phyloP scores from a whole-genome alignment of 495 filamentous ascomycete genomes.

The Aspergillus incahuasiensis region DNA sequence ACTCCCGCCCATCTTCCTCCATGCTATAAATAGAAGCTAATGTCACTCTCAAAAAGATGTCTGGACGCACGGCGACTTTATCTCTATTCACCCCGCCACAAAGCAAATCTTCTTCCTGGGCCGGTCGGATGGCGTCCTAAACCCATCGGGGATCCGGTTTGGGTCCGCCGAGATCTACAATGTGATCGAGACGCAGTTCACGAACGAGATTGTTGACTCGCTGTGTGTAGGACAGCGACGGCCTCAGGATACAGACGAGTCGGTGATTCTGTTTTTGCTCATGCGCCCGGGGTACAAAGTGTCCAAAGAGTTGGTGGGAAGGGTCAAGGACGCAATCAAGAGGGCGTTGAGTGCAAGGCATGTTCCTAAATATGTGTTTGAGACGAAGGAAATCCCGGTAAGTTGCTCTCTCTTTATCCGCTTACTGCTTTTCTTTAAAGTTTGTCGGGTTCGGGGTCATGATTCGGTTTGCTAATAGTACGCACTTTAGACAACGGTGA shows the following conservation, averaged over 20 bases:
- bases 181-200: constrained; percentile 64
- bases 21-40: neutral
- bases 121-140: constrained; percentile 72
- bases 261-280: constrained; percentile 68
- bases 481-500: constrained; percentile 63
- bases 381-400: constrained; percentile 76
- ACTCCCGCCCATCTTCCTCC: neutral
- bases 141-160: constrained; percentile 73
- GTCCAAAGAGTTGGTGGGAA: constrained; percentile 48
- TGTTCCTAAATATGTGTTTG: constrained; percentile 73
- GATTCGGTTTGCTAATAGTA: no score
- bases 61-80: constrained; percentile 81
- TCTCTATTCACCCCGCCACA: constrained; percentile 63
- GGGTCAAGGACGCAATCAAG: constrained; percentile 59
- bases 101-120: constrained; percentile 64
- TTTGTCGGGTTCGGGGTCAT: no score
- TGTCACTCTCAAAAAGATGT: constrained; percentile 40
- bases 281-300: constrained; percentile 59
- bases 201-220: constrained; percentile 56
- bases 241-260: constrained; percentile 64
- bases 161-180: constrained; percentile 75
- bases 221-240: constrained; percentile 73
- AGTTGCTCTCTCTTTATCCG: constrained; percentile 27
- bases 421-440: no score
- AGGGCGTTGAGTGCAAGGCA: constrained; percentile 63